Evolutionary conservation across 2,329 filamentous ascomycete species (phyloP).

Genomic region (Ciborinia camelliae): DNA sequence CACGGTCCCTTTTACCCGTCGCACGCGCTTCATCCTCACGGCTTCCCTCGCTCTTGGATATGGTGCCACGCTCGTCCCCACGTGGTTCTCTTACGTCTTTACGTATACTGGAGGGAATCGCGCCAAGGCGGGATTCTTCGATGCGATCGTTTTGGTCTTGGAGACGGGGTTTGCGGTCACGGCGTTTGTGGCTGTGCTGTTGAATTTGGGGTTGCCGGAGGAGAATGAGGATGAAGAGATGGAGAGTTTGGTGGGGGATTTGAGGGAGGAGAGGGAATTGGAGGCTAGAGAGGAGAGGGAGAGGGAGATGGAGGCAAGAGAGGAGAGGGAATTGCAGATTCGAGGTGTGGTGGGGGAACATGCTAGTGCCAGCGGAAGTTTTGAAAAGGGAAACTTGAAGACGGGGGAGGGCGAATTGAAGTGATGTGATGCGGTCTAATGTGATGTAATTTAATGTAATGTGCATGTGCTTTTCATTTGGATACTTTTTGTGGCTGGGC

Average conservation of each 20-base stretch:
- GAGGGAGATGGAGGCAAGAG: background rate
- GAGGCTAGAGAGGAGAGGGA: background rate
- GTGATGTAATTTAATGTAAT: too few relatives aligned
- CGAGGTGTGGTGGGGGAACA: too few relatives aligned
- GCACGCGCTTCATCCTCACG: conserved; percentile 79
- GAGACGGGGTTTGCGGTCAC: conserved; percentile 73
- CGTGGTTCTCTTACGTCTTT: conserved; percentile 69
- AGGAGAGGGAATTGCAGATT: too few relatives aligned
- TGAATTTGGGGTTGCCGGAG: conserved; percentile 71
- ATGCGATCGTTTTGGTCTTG: conserved; percentile 70
- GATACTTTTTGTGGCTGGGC: too few relatives aligned
- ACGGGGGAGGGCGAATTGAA: too few relatives aligned
- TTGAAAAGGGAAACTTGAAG: too few relatives aligned
- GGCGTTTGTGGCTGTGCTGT: conserved; percentile 53
- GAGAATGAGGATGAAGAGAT: conserved; percentile 64
- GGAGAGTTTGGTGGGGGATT: conserved; percentile 33
- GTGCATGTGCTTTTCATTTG: too few relatives aligned
- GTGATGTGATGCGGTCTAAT: too few relatives aligned
- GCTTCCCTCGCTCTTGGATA: conserved; percentile 71
- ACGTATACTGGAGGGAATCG: conserved; percentile 67
- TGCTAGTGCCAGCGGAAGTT: too few relatives aligned
- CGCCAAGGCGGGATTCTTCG: conserved; percentile 67
- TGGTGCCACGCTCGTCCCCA: conserved; percentile 62
- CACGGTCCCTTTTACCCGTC: conserved; percentile 68
- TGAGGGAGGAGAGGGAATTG: conserved; percentile 19